Evolutionary conservation across 2,329 filamentous ascomycete genomes (phyloP), one percentile per base, ranked within the genome.

Genomic region (Ascochyta clinopodiicola): DNA sequence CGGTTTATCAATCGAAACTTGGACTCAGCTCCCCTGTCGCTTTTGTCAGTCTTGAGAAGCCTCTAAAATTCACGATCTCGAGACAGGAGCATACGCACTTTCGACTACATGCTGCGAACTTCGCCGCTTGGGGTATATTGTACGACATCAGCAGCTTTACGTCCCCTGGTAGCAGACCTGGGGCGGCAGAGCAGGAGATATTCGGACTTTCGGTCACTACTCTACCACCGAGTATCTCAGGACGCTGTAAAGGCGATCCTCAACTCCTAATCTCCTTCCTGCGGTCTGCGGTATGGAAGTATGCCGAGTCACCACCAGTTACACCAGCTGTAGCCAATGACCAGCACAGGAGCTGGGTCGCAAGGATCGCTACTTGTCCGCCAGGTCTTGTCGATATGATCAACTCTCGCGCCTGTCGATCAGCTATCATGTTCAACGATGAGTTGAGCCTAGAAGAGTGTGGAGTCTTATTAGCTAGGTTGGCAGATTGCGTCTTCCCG

Each of bases 361-460:
- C 81, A 1, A 79, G 79, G 6, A 85, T 96, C 36, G 84, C 86
- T 27, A 81, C 81, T 2, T 96, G 91, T 63, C 93, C 94, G 0
- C 80, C 82, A 24, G 88, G 89, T 0, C 86, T 98, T 12, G 66
- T 96, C 4, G 90, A 96, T 27, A 76, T 94, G 69, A 77, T 94
- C 4, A 88, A 92, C 67, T 92, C 89, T 0, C 83, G 89, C 51
- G 86, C 91, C 1, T 95, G 91, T 67, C 82, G 90, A 48, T 91
- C 89, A 32, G 90, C 91, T 2, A 87, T 95, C 70, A 94, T 93
- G 90, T 96, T 96, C 75, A 94, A 94, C 63, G 91, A 96, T 66
- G 69, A 77, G 6, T 75, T 95, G 7, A 80, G 79, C 0, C 59
- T 70, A 0, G 74, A 79, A 0, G 81, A 91, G 60, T 94, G 91